These are phyloP conservation scores for Penicillium dipodomyicola DNA, from an alignment of 495 filamentous ascomycete genomes.

Conservation along the genomic window DNA sequence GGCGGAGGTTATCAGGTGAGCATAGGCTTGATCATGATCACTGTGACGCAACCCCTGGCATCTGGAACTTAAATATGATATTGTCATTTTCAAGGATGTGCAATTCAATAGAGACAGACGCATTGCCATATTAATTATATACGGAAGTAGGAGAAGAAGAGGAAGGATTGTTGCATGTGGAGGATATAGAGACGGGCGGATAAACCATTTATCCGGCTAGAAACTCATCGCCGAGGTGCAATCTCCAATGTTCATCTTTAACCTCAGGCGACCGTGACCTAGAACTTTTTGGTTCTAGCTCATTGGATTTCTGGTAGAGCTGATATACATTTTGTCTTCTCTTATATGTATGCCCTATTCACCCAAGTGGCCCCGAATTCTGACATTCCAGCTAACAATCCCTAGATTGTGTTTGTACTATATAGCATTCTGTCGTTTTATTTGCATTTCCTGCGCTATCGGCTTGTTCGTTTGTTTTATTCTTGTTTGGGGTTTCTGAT, in stretches of 20 bases:
- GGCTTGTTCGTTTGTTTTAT: not conserved
- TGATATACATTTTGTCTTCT: not conserved
- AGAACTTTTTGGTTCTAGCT: slow-evolving; percentile 2
- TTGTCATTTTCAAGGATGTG: slow-evolving; percentile 2
- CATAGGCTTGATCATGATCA: slow-evolving; percentile 4
- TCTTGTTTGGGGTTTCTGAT: not conserved
- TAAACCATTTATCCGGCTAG: slow-evolving; percentile 8
- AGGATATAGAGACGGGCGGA: slow-evolving; percentile 1
- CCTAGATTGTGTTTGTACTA: slow-evolving; percentile 11
- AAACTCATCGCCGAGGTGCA: slow-evolving; percentile 9
- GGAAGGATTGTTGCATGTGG: not conserved
- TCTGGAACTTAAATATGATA: not conserved
- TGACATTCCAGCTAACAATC: slow-evolving; percentile 3
- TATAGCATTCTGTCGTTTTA: slow-evolving; percentile 3
- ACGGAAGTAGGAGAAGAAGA: not conserved
- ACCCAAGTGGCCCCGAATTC: not conserved
- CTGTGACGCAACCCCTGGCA: not conserved
- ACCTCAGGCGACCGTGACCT: slow-evolving; percentile 3
- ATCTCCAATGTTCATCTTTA: slow-evolving; percentile 2
- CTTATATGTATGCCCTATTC: not conserved
- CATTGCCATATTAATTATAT: not conserved
- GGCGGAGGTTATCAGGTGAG: slow-evolving; percentile 17
- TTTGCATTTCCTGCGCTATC: slow-evolving; percentile 1
- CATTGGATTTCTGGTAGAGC: not conserved
- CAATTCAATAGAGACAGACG: not conserved